phyloP scores from a whole-genome alignment of 768 basidiomycete species.

The Russula emetica region DNA sequence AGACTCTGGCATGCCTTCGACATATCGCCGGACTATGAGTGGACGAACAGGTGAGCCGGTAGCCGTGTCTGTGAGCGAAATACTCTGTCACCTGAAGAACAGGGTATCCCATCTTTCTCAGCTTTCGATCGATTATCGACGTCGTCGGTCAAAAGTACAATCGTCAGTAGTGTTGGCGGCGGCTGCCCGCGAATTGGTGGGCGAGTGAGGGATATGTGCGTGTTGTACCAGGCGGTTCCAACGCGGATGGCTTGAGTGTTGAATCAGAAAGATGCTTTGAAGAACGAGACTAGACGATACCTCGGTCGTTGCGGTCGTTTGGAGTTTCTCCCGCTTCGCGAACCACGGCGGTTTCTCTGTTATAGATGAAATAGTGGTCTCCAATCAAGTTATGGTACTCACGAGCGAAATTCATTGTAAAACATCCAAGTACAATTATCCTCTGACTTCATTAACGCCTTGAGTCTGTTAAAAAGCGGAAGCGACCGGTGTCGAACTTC shows the following conservation, averaged over 20 bases:
- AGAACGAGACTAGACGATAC: constrained; percentile 37
- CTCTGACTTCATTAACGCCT: constrained; percentile 76
- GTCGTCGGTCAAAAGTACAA: constrained; percentile 89
- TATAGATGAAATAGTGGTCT: background rate
- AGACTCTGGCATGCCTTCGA: constrained; percentile 65
- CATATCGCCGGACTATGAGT: constrained; percentile 66
- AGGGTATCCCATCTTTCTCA: constrained; percentile 54
- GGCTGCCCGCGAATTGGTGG: constrained; percentile 51
- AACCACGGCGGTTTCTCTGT: constrained; percentile 75
- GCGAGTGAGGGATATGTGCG: constrained; percentile 56
- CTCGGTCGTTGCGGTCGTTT: constrained; percentile 94
- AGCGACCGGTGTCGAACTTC: constrained; percentile 94
- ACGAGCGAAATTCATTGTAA: constrained; percentile 85
- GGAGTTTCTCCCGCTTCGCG: constrained; percentile 76
- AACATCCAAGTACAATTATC: constrained; percentile 83
- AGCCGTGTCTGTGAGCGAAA: background rate
- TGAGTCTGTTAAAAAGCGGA: constrained; percentile 89
- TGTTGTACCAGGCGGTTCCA: constrained; percentile 81
- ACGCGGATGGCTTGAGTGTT: constrained; percentile 75
- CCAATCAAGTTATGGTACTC: constrained; percentile 33
- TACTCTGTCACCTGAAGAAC: constrained; percentile 52
- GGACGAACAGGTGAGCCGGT: background rate
- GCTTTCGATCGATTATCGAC: constrained; percentile 77
- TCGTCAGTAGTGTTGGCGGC: constrained; percentile 45
- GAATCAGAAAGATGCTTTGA: constrained; percentile 10